Conservation (phyloP, 75 land plant species). For the Larix kaempferi region DNA sequence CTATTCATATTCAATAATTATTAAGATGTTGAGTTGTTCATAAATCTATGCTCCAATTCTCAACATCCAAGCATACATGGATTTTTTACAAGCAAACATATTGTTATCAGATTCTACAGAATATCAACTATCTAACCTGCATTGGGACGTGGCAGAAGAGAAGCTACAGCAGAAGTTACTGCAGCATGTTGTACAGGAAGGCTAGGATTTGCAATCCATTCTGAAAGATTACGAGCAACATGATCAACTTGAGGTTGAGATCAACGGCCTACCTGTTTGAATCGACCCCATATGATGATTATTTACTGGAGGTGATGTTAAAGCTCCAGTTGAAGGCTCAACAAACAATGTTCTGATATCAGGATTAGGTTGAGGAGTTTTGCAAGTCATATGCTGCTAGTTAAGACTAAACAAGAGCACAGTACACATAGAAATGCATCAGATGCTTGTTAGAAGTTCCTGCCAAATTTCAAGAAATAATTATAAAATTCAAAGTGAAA, state of each 20-base stretch:
- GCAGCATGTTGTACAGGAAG: conserved; percentile 44
- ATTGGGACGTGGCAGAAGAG: conserved; percentile 44
- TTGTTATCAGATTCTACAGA: background rate
- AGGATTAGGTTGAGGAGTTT: conserved; percentile 67
- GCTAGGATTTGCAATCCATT: conserved; percentile 70
- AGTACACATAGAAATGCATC: background rate
- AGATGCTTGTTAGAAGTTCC: background rate
- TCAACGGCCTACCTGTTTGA: background rate
- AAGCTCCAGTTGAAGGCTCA: conserved; percentile 76
- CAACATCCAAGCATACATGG: background rate
- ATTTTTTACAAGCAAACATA: too few relatives aligned
- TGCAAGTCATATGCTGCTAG: conserved; percentile 48
- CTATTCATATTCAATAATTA: background rate
- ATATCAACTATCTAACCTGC: conserved; percentile 23
- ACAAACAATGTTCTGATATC: conserved; percentile 77
- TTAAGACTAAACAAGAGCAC: conserved; percentile 43
- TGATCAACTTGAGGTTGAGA: conserved; percentile 56
- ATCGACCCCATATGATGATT: background rate
- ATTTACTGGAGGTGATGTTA: conserved; percentile 25
- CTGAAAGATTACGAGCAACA: conserved; percentile 52
- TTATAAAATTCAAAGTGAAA: background rate
- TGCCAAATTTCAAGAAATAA: too few relatives aligned
- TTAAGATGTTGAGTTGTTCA: background rate
- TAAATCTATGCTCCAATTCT: background rate
- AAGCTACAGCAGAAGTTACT: conserved; percentile 44